Conservation (phyloP, 352 stramenopile genomes). For the Plasmopara muralis region DNA sequence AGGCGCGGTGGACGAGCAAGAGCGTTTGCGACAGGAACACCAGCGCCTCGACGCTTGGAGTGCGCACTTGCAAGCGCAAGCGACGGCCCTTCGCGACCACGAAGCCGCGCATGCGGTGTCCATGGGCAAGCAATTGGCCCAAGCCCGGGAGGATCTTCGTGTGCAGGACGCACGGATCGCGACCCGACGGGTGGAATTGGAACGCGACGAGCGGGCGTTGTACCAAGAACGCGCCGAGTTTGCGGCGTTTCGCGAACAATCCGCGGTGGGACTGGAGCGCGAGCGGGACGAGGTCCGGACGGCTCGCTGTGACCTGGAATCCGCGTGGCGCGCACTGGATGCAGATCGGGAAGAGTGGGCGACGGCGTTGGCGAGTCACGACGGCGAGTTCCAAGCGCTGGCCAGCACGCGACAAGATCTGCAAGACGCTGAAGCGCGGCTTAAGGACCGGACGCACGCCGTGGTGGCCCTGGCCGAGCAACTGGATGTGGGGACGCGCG, state of each 20-base stretch:
- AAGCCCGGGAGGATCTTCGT: slow-evolving; percentile 38
- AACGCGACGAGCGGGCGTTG: slow-evolving; percentile 41
- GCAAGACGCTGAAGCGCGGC: slow-evolving; percentile 31
- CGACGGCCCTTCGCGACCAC: slow-evolving; percentile 39
- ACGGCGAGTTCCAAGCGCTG: slow-evolving; percentile 39
- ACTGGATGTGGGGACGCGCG: slow-evolving; percentile 17
- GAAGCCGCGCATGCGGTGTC: slow-evolving; percentile 35
- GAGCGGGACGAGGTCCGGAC: slow-evolving; percentile 25
- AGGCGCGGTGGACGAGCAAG: slow-evolving; percentile 64
- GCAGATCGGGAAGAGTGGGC: slow-evolving; percentile 39
- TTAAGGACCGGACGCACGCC: slow-evolving; percentile 28
- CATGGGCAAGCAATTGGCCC: slow-evolving; percentile 36
- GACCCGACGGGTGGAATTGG: slow-evolving; percentile 29
- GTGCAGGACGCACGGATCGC: slow-evolving; percentile 36
- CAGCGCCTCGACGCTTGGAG: slow-evolving; percentile 50
- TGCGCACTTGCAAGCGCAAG: slow-evolving; percentile 64
- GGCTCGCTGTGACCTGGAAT: slow-evolving; percentile 28
- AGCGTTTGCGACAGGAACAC: slow-evolving; percentile 65
- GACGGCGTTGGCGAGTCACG: slow-evolving; percentile 33
- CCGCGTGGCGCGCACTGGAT: slow-evolving; percentile 29
- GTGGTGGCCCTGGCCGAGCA: slow-evolving; percentile 21
- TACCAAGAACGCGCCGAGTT: slow-evolving; percentile 47
- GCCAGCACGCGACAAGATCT: slow-evolving; percentile 23
- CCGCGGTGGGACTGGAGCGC: slow-evolving; percentile 27
- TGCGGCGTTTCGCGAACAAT: slow-evolving; percentile 45